Evolutionary conservation across 305 asterid species (phyloP).

Genomic region (Ajuga reptans): DNA sequence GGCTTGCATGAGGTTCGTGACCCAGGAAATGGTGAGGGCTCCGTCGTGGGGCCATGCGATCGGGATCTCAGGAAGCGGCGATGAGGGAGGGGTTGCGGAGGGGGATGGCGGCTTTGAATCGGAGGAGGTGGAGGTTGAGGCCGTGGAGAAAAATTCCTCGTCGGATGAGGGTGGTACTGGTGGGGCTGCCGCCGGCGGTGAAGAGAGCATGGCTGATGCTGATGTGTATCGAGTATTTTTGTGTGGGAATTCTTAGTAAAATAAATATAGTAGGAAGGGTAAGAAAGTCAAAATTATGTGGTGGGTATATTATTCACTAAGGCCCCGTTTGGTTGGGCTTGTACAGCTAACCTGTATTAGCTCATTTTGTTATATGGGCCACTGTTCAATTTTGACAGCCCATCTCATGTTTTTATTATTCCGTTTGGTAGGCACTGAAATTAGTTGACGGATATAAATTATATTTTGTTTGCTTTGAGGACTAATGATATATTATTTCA

Average conservation of each 20-base stretch:
- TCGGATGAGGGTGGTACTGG: constrained; percentile 49
- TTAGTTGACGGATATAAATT: too few species aligned
- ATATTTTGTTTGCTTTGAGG: too few species aligned
- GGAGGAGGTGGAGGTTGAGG: constrained; percentile 49
- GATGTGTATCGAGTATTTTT: constrained; percentile 8
- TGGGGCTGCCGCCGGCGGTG: constrained; percentile 27
- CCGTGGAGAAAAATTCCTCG: constrained; percentile 61
- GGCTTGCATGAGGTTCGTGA: constrained; percentile 52
- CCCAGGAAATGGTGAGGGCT: constrained; percentile 49
- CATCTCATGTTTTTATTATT: too few species aligned
- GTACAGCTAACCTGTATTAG: too few species aligned
- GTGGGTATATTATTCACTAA: too few species aligned
- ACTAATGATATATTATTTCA: too few species aligned
- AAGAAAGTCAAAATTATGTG: background rate
- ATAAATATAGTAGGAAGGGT: background rate
- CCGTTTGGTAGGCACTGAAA: too few species aligned
- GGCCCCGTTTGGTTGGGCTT: too few species aligned
- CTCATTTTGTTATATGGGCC: too few species aligned
- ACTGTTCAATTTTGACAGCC: too few species aligned
- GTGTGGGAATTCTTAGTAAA: background rate
- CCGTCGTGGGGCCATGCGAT: constrained; percentile 65
- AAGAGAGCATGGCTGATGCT: constrained; percentile 28
- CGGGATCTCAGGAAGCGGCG: constrained; percentile 59
- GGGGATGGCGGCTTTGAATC: constrained; percentile 39
- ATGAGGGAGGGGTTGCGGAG: constrained; percentile 26